Evolutionary conservation across 306 rosid species (phyloP).

Genomic region (Sindora glabra): DNA sequence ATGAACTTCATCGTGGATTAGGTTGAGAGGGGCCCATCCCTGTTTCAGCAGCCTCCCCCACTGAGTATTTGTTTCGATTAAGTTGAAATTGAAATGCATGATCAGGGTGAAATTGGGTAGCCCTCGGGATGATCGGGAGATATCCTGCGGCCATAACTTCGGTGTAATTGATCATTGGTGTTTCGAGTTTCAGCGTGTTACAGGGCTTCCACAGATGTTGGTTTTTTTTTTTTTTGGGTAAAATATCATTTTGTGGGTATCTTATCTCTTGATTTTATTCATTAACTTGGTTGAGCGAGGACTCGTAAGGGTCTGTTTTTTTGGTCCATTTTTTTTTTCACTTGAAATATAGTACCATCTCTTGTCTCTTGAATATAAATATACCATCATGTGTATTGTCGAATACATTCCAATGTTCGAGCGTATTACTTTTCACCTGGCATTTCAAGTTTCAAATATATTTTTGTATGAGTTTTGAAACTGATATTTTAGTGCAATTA

Average conservation of each 20-base stretch:
- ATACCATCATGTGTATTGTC: constrained; percentile 25
- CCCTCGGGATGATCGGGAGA: constrained; percentile 16
- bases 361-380: constrained; percentile 10
- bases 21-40: constrained; percentile 18
- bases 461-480: too few species aligned
- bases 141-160: constrained; percentile 5
- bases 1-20: constrained; percentile 19
- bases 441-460: too few species aligned
- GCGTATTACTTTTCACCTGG: too few species aligned
- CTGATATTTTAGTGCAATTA: too few species aligned
- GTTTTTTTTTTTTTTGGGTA: constrained; percentile 28
- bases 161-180: constrained; percentile 13
- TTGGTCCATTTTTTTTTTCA: constrained; percentile 10
- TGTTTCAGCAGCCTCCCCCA: constrained; percentile 16
- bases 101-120: constrained; percentile 16
- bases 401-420: constrained; percentile 26
- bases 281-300: constrained; percentile 27
- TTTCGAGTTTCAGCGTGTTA: constrained; percentile 26
- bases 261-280: constrained; percentile 24
- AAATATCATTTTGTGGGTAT: constrained; percentile 26
- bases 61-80: constrained; percentile 17
- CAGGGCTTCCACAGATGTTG: constrained; percentile 21
- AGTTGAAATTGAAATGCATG: constrained; percentile 26
- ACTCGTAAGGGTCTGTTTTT: constrained; percentile 13
- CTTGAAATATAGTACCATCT: constrained; percentile 29